phyloP scores from a whole-genome alignment of 2,329 filamentous ascomycete genomes.

The Esteya vermicola region DNA sequence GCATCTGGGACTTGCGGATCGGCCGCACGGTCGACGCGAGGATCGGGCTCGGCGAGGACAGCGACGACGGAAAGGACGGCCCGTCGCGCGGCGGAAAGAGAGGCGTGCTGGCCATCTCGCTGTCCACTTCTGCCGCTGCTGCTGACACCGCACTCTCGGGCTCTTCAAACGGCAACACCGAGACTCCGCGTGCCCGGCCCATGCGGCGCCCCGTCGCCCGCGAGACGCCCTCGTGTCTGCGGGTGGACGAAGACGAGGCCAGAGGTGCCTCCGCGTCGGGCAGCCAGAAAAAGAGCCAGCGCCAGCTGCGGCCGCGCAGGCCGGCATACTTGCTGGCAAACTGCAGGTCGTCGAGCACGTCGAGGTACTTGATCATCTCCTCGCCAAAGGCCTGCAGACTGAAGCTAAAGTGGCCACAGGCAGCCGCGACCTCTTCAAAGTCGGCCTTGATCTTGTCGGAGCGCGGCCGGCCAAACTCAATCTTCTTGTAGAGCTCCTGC shows the following conservation, averaged over 20 bases:
- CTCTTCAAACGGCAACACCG: conserved; percentile 20
- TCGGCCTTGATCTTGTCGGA: conserved; percentile 74
- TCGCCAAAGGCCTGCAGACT: conserved; percentile 82
- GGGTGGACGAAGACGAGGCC: too few relatives aligned
- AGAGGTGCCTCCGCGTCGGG: conserved; percentile 7
- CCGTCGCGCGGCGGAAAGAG: too few relatives aligned
- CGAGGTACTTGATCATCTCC: conserved; percentile 71
- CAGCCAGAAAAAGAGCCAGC: conserved; percentile 77
- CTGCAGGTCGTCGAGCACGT: conserved; percentile 76
- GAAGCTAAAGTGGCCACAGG: conserved; percentile 92
- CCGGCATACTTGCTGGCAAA: conserved; percentile 48
- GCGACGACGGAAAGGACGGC: neutral
- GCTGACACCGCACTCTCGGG: conserved; percentile 22
- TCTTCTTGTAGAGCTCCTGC: conserved; percentile 64
- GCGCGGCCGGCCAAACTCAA: conserved; percentile 53
- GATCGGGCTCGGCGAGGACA: neutral
- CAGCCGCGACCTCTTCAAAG: conserved; percentile 94
- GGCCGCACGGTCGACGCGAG: conserved; percentile 25
- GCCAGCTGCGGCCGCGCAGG: conserved; percentile 60
- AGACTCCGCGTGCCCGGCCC: too few relatives aligned
- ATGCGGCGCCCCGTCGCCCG: too few relatives aligned
- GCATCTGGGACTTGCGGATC: conserved; percentile 38
- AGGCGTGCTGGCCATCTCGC: too few relatives aligned
- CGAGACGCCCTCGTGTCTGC: too few relatives aligned
- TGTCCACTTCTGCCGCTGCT: neutral